Evolutionary conservation across 495 filamentous ascomycete species (phyloP), one percentile per base, ranked within the genome.

Genomic region (Massariosphaeria phaeospora): DNA sequence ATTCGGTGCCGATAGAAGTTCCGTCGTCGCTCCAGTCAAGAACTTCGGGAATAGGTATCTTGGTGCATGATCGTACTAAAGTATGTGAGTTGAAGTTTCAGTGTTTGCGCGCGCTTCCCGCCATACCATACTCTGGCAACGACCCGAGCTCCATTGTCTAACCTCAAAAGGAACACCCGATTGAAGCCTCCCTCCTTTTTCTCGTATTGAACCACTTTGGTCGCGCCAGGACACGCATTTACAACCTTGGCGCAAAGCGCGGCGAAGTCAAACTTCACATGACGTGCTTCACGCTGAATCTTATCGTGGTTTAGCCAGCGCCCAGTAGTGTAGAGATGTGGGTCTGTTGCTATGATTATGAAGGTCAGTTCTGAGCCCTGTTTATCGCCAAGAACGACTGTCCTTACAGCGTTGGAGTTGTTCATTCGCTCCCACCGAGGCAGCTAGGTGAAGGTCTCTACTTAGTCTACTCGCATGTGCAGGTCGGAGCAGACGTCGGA

Each of bases 181-280:
- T 76, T 76, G 53, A 69, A 75, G 0, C 71, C 68, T 7, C 73
- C 73, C 62, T 72, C 74, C 21, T 55, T 61, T 62, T 75, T 75
- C 35, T 74, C 68, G 42, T 39, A 70, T 18, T 47, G 43, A 25
- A 52, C 26, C 29, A 70, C 57, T 15, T 23, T 26, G 24, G 8
- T 64, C 18, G 71, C 67, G 13, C 59, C 65, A 57, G 62, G 66
- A 34, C 64, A 69, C 47, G 65, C 24, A 17, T 54, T 25, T 42
- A 72, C 53, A 18, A 52, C 64, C 43, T 56, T 67, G 3, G 62
- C 49, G 57, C 69, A 71, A 11, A 75, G 66, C 18, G 64, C 69
- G 13, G 57, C 30, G 55, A 75, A 77, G 55, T 74, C 59, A 51
- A 75, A 77, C 20, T 27, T 9, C 31, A 77, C 59, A 31, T 59